A percentile compares a stretch with the other conserved stretches of the same genome.
phyloP scores from a whole-genome alignment of 345 rosid species.

The Pistacia vera region DNA sequence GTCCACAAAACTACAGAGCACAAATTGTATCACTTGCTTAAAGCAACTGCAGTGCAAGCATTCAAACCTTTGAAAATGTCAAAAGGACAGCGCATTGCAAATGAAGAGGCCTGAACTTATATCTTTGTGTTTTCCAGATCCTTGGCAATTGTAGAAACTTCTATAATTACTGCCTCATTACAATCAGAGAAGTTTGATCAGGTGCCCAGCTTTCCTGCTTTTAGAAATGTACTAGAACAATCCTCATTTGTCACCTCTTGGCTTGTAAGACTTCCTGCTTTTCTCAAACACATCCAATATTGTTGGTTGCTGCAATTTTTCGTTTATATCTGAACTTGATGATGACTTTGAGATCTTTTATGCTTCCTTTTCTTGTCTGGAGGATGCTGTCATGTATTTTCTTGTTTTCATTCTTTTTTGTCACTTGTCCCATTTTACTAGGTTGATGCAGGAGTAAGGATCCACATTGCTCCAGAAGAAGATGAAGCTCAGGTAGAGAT shows the following conservation, averaged over 20 bases:
- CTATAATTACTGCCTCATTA: constrained; percentile 44
- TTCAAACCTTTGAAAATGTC: constrained; percentile 60
- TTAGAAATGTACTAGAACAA: constrained; percentile 34
- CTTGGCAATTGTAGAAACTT: constrained; percentile 55
- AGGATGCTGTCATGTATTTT: constrained; percentile 34
- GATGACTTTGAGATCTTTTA: constrained; percentile 41
- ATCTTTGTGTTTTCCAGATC: constrained; percentile 65
- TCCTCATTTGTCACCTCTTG: constrained; percentile 52
- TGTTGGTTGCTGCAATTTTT: constrained; percentile 58
- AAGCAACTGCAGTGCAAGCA: constrained; percentile 14
- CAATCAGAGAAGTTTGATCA: constrained; percentile 35
- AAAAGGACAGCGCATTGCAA: constrained; percentile 62
- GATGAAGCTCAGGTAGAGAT: constrained; percentile 67
- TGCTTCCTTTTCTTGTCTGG: constrained; percentile 42
- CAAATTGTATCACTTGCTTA: not conserved
- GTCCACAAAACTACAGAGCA: not conserved
- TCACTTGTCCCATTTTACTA: constrained; percentile 31
- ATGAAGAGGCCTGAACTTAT: constrained; percentile 77
- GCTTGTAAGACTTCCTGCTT: constrained; percentile 47
- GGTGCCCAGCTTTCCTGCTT: constrained; percentile 29
- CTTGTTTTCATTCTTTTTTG: constrained; percentile 45
- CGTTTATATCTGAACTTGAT: constrained; percentile 36
- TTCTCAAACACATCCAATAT: constrained; percentile 57
- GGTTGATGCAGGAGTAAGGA: constrained; percentile 35
- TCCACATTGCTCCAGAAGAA: constrained; percentile 48